Evolutionary conservation across 495 filamentous ascomycete genomes (phyloP), one percentile per base, ranked within the genome.

Genomic region (Aspergillus affinis): DNA sequence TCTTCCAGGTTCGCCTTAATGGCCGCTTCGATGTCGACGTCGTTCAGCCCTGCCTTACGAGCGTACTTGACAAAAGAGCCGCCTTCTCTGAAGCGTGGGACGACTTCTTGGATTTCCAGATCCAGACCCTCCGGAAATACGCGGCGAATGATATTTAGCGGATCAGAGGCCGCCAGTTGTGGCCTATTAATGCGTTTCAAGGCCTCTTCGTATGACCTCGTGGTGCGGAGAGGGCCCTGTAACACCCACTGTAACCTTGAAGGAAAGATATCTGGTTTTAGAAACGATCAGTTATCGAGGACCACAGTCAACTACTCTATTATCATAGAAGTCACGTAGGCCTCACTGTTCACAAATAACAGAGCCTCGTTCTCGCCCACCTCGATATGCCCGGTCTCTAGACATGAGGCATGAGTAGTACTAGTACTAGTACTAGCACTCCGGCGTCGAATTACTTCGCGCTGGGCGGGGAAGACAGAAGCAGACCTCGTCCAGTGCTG

Each of bases 21-120:
- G 0, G 70, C 69, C 46, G 67, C 65, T 70, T 89, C 87, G 21
- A 96, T 82, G 20, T 88, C 85, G 10, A 79, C 70, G 23, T 75
- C 66, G 1, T 77, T 72, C 17, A 85, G 74, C 3, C 75, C 78
- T 10, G 74, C 65, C 18, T 82, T 77, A 64, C 90, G 81, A 7
- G 80, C 79, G 72, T 95, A 94, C 70, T 96, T 97, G 65, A 97
- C 86, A 72, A 94, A 98, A 8, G 91, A 91, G 9, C 95, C 94
- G 21, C 93, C 95, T 69, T 98, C 94, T 64, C 93, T 92, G 29
- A 93, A 77, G 19, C 91, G 83, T 2, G 92, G 90, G 48, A 96
- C 65, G 41, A 96, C 86, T 60, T 95, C 85, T 46, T 85, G 89
- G 61, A 97, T 83, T 46, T 87, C 81, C 26, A 94, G 74, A n/a